Base-by-base conservation (phyloP, 2,329 filamentous ascomycete species). In the Colletotrichum noveboracense region DNA sequence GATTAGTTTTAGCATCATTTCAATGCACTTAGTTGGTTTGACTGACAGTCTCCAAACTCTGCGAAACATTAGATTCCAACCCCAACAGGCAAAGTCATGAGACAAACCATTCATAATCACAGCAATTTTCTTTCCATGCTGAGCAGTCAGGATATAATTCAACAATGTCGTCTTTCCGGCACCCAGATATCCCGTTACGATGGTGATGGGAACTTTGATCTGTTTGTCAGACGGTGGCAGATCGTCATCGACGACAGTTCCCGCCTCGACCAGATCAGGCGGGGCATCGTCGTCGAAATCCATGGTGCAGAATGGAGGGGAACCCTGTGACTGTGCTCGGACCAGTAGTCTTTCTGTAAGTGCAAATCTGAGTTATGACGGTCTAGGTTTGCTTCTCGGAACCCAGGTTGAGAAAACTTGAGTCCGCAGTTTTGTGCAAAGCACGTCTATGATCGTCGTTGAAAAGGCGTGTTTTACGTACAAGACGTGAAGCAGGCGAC, bases 91-190 rank as follows among this genome's bases (percentile, higher is more conserved):
- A 26, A n/a, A 16, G 32, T 56, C 16, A 55, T 76, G 71, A 73
- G 76, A 82, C 80, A 60, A 77, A 87, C 95, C 96, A 84, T 99
- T 99, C 87, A 99, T 91, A 73, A 99, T 98, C 16, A 99, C 97
- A 13, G 97, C 97, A 83, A 99, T 97, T 82, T 96, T 98, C 89
- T 98, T 98, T 84, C 96, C 96, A 89, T 99, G 97, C 76, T 96
- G 93, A 74, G 96, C 96, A 32, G 94, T 98, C 68, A 99, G 88
- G 77, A 99, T 98, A 84, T 98, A 98, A 84, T 99, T 98, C 74
- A 99, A 88, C 34, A 98, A 86, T 0, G 96, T 98, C 0, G 96
- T 98, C 85, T 99, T 99, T 21, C 97, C 97, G 10, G 97, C 95
- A 21, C 97, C 97, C 6, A 99, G 90, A 82, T 99, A 99, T 5